Conservation (phyloP, 2,329 filamentous ascomycete species). For the Cladophialophora chaetospira region DNA sequence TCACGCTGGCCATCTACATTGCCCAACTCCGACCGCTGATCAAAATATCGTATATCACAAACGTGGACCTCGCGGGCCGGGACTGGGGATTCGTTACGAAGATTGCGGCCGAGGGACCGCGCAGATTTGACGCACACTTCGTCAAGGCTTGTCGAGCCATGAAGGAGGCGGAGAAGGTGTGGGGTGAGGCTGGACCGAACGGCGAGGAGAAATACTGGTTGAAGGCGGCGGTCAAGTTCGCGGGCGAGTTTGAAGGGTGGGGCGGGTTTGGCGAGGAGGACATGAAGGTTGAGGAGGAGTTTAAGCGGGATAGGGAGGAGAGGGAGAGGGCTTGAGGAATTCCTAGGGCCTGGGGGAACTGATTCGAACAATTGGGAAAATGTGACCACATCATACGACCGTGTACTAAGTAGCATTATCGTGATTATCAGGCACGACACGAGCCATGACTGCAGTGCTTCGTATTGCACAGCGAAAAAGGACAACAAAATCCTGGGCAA, state of each 20-base stretch:
- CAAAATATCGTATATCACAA: conserved; percentile 56
- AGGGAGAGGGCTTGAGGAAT: neutral
- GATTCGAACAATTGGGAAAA: neutral
- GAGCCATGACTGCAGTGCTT: too few species aligned
- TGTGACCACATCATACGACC: too few species aligned
- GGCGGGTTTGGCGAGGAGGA: conserved; percentile 29
- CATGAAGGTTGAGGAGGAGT: neutral
- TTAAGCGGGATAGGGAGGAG: neutral
- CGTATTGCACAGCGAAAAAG: too few species aligned
- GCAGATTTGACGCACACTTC: conserved; percentile 75
- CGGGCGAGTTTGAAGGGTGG: conserved; percentile 45
- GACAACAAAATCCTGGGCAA: too few species aligned
- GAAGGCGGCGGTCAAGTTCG: conserved; percentile 54
- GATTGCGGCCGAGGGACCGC: conserved; percentile 67
- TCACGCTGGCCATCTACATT: conserved; percentile 77
- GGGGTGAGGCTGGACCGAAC: conserved; percentile 41
- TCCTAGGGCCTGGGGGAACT: neutral
- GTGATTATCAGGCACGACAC: too few species aligned
- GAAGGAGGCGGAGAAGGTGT: conserved; percentile 59
- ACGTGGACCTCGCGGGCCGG: conserved; percentile 62
- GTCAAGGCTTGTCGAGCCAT: conserved; percentile 81
- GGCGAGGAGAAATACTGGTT: conserved; percentile 47
- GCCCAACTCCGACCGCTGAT: conserved; percentile 72
- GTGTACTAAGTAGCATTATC: too few species aligned
- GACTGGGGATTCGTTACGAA: conserved; percentile 77